Percentiles rank a stretch among this genome's conserved stretches.
Evolutionary conservation across 129 eudicot genomes (phyloP).

Genomic region (Flaveria ramosissima): DNA sequence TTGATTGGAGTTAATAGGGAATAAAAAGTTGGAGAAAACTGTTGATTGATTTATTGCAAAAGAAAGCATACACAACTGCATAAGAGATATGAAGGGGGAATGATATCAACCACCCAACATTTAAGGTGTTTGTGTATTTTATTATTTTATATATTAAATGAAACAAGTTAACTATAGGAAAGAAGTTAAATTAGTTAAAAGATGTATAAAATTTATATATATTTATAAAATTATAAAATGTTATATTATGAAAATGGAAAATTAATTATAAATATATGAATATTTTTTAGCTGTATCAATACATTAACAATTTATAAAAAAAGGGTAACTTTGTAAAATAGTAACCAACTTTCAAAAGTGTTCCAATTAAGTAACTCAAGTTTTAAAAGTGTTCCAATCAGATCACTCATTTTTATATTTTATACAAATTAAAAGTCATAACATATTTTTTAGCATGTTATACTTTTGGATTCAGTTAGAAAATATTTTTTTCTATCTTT

Average conservation of each 20-base stretch:
- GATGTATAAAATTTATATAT: background rate
- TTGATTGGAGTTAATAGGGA: slow-evolving; percentile 17
- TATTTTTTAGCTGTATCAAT: background rate
- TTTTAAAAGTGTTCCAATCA: too few species aligned
- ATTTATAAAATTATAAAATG: background rate
- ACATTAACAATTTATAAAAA: background rate
- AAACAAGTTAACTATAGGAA: background rate
- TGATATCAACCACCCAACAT: slow-evolving; percentile 22
- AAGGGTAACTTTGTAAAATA: too few species aligned
- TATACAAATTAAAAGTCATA: too few species aligned
- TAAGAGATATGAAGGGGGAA: background rate
- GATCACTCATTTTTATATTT: too few species aligned
- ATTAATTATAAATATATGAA: background rate
- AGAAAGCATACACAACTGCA: slow-evolving; percentile 1
- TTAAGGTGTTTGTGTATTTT: background rate
- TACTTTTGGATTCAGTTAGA: too few species aligned
- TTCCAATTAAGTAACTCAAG: too few species aligned
- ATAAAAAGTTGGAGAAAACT: slow-evolving; percentile 5
- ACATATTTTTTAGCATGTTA: too few species aligned
- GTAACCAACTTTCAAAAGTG: too few species aligned
- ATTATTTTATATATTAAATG: background rate
- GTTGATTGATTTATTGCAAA: slow-evolving; percentile 26
- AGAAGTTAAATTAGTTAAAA: background rate
- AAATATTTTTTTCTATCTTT: too few species aligned
- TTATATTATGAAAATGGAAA: background rate